Conservation (phyloP, 257 asterid species). For the Ocimum tenuiflorum region DNA sequence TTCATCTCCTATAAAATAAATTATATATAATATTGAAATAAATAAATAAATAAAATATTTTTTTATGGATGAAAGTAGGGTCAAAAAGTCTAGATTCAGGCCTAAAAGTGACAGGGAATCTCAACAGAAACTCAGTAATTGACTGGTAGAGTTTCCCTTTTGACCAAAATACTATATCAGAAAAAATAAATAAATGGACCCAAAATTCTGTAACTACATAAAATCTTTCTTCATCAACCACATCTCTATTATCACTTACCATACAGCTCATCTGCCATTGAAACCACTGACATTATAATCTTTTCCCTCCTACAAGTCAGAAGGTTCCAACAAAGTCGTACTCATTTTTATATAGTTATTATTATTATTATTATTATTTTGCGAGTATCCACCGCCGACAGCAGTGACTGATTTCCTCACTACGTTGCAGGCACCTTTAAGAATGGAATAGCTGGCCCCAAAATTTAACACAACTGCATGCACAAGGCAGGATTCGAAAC, state of each 20-base stretch:
- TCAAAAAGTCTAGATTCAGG: neutral
- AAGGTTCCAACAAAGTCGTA: neutral
- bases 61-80: neutral
- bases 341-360: too few relatives aligned
- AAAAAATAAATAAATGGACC: neutral
- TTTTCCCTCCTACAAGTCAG: neutral
- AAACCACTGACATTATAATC: neutral
- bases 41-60: neutral
- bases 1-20: too few relatives aligned
- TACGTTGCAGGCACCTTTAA: too few relatives aligned
- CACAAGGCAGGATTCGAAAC: too few relatives aligned
- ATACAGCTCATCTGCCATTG: slow-evolving; percentile 9
- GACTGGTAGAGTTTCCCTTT: slow-evolving; percentile 9
- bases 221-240: slow-evolving; percentile 10
- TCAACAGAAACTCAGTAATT: slow-evolving; percentile 11
- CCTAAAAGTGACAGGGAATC: slow-evolving; percentile 10
- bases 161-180: slow-evolving; percentile 10
- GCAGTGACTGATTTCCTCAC: too few relatives aligned
- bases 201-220: too few relatives aligned
- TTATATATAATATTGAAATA: too few relatives aligned
- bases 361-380: too few relatives aligned
- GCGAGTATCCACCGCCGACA: too few relatives aligned
- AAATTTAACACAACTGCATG: too few relatives aligned
- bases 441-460: too few relatives aligned
- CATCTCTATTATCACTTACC: neutral